Evolutionary conservation across 148 eudicot genomes (phyloP).

Genomic region (Cornus florida): DNA sequence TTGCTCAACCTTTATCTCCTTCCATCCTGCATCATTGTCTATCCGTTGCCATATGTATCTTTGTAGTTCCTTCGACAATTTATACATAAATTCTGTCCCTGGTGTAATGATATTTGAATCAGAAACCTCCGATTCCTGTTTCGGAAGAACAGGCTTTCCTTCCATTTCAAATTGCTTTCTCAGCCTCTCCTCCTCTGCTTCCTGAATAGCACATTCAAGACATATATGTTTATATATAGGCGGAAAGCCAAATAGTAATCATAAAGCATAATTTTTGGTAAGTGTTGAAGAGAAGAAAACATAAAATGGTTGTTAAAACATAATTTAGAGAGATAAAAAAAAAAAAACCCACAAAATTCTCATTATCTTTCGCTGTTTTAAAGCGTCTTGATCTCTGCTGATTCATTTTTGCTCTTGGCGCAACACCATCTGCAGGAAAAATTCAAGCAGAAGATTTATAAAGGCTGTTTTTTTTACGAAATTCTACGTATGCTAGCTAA

Average conservation of each 20-base stretch:
- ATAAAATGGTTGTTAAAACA: not conserved
- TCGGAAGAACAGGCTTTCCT: conserved; percentile 38
- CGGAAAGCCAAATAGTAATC: too few relatives aligned
- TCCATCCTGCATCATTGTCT: conserved; percentile 32
- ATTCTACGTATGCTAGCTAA: too few relatives aligned
- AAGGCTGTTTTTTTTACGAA: not conserved
- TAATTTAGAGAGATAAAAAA: not conserved
- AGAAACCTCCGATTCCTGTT: conserved; percentile 27
- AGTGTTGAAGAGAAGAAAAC: not conserved
- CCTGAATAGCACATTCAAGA: conserved; percentile 22
- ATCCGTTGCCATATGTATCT: conserved; percentile 30
- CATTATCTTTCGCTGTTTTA: conserved; percentile 22
- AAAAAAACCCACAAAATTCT: conserved; percentile 27
- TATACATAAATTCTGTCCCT: conserved; percentile 47
- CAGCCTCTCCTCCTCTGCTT: conserved; percentile 35
- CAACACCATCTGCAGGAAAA: conserved; percentile 46
- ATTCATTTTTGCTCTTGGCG: conserved; percentile 57
- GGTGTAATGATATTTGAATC: conserved; percentile 56
- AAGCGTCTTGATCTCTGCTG: conserved; percentile 50
- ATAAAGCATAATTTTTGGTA: too few relatives aligned
- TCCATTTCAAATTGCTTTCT: conserved; percentile 23
- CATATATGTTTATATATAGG: too few relatives aligned
- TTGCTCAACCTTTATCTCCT: conserved; percentile 32
- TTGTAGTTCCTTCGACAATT: conserved; percentile 33
- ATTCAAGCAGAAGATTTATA: not conserved